Evolutionary conservation across 2,329 filamentous ascomycete genomes (phyloP).

Genomic region (Graphilbum ipis-grandicollis): DNA sequence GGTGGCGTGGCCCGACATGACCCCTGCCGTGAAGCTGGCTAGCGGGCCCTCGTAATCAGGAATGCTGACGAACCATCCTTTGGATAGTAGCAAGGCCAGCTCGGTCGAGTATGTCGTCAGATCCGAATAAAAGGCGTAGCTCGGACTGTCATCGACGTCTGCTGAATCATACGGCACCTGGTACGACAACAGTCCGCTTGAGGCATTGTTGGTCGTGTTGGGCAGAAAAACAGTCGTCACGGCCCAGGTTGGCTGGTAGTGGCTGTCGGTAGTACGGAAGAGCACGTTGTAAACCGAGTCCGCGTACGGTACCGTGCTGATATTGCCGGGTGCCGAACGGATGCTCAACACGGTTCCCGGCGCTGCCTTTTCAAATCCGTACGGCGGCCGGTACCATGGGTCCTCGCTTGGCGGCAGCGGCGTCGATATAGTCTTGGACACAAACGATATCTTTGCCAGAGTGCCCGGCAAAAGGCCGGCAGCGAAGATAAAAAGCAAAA

Average conservation of each 20-base stretch:
- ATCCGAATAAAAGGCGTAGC: constrained; percentile 14
- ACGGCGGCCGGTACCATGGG: constrained; percentile 17
- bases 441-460: neutral
- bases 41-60: constrained; percentile 26
- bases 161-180: constrained; percentile 22
- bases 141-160: constrained; percentile 20
- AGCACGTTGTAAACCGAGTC: constrained; percentile 18
- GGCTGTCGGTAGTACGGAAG: constrained; percentile 19
- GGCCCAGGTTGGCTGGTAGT: constrained; percentile 18
- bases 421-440: constrained; percentile 4
- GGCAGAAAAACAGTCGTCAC: constrained; percentile 21
- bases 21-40: constrained; percentile 24
- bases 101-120: constrained; percentile 8
- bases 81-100: constrained; percentile 18
- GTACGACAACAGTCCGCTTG: constrained; percentile 20
- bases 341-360: constrained; percentile 15
- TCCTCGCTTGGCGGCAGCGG: constrained; percentile 14
- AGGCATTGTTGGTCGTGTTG: constrained; percentile 1
- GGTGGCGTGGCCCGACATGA: constrained; percentile 23
- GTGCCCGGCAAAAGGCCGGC: neutral
- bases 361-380: constrained; percentile 11
- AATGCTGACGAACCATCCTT: constrained; percentile 25
- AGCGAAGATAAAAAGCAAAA: neutral
- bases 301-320: constrained; percentile 8
- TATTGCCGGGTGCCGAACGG: constrained; percentile 13